Evolutionary conservation across 352 stramenopile species (phyloP).

Genomic region (Phytopythium vexans): DNA sequence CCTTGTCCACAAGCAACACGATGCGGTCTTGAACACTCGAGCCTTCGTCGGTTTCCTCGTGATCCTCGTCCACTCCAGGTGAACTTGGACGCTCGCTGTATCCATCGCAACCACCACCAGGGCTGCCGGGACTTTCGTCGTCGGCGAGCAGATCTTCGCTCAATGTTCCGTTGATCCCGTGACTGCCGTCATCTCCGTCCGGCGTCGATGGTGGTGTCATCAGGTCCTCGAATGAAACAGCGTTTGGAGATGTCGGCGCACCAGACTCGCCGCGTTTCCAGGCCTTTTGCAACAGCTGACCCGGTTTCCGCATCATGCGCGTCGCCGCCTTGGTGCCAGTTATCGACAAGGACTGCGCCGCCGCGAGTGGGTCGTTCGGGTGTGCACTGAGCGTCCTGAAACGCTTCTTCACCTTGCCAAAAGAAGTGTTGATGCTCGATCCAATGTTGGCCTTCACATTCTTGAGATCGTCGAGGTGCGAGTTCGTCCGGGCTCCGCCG

Average conservation of each 20-base stretch:
- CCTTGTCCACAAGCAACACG: conserved; percentile 54
- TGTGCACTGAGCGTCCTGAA: conserved; percentile 61
- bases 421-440: conserved; percentile 65
- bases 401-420: conserved; percentile 71
- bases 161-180: conserved; percentile 10
- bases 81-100: not conserved
- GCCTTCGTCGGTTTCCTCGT: conserved; percentile 13
- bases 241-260: conserved; percentile 13
- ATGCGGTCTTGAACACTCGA: conserved; percentile 43
- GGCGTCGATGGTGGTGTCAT: conserved; percentile 19
- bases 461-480: conserved; percentile 68
- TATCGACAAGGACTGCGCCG: conserved; percentile 22
- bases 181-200: conserved; percentile 13
- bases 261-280: conserved; percentile 34
- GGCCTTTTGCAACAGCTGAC: conserved; percentile 64
- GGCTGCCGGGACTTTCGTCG: not conserved
- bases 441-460: conserved; percentile 72
- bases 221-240: conserved; percentile 23
- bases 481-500: conserved; percentile 16
- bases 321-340: conserved; percentile 31
- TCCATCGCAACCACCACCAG: not conserved
- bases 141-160: not conserved
- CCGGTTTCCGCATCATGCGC: conserved; percentile 70
- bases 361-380: conserved; percentile 34
- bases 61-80: not conserved